Conservation (phyloP, 2,329 filamentous ascomycete species). For the Cryphonectria naterciae region DNA sequence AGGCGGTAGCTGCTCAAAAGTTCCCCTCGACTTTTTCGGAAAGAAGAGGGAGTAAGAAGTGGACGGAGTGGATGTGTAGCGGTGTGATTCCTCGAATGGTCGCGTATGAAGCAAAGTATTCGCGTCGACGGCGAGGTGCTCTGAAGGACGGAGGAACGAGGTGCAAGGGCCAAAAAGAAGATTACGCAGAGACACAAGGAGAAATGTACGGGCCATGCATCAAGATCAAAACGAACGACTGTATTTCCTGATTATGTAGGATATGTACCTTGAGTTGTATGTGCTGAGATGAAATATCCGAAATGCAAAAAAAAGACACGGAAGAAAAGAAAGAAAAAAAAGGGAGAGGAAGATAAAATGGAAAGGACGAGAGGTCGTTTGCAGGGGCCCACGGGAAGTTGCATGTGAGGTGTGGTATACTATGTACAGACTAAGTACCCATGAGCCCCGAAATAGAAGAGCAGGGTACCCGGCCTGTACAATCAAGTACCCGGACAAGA, state of each 20-base stretch:
- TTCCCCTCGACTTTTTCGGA: not conserved
- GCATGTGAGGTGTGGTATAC: not conserved
- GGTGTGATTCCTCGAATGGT: not conserved
- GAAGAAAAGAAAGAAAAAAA: not conserved
- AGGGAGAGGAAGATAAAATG: not conserved
- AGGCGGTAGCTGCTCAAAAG: not conserved
- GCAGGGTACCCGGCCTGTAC: not conserved
- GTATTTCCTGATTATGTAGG: not conserved
- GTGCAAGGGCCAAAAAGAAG: not conserved
- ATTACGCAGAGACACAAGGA: not conserved
- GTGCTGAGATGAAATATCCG: not conserved
- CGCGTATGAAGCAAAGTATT: not conserved
- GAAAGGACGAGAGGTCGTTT: not conserved
- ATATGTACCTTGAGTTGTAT: not conserved
- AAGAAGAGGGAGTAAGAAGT: not conserved
- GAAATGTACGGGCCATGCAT: not conserved
- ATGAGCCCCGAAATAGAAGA: not conserved
- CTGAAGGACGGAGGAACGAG: not conserved
- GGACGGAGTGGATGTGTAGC: not conserved
- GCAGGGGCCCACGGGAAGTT: not conserved
- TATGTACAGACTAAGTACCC: not conserved
- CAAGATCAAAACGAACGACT: not conserved
- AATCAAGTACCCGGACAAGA: not conserved
- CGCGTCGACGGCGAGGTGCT: not conserved
- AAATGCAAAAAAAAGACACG: not conserved